A percentile compares a stretch with the other conserved stretches of the same genome.
phyloP scores from a whole-genome alignment of 2,329 filamentous ascomycete genomes.

The Knufia petricola region DNA sequence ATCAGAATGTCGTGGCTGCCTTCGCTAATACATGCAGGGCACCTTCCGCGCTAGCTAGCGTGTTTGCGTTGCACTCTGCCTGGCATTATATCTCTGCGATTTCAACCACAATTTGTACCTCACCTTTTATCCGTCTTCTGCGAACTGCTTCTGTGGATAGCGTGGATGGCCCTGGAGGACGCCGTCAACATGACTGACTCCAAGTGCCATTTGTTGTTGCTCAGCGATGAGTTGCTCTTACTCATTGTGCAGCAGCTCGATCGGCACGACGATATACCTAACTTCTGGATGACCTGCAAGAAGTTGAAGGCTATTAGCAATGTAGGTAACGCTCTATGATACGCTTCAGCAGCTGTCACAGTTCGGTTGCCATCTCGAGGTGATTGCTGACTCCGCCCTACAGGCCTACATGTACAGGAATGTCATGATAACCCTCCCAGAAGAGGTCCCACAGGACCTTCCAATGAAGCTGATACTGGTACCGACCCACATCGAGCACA shows the following conservation, averaged over 20 bases:
- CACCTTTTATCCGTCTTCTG: not conserved
- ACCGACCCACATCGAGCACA: not conserved
- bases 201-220: not conserved
- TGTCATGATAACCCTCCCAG: not conserved
- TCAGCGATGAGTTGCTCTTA: conserved; percentile 5
- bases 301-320: conserved; percentile 1
- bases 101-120: not conserved
- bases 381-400: too few species aligned
- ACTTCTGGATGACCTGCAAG: not conserved
- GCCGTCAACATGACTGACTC: too few species aligned
- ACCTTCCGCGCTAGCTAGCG: not conserved
- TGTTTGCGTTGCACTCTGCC: not conserved
- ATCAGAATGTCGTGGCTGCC: too few species aligned
- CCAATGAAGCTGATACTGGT: not conserved
- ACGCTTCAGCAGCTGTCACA: not conserved
- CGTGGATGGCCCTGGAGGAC: too few species aligned
- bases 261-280: not conserved
- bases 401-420: conserved; percentile 1
- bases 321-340: not conserved
- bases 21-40: too few species aligned
- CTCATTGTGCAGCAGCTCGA: conserved; percentile 1
- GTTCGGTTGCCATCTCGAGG: too few species aligned
- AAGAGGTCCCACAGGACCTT: not conserved
- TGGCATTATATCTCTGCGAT: not conserved
- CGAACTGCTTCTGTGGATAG: not conserved